phyloP scores from a whole-genome alignment of 1,284 basidiomycete genomes.

The Ceratorhiza oryzae-sativae region DNA sequence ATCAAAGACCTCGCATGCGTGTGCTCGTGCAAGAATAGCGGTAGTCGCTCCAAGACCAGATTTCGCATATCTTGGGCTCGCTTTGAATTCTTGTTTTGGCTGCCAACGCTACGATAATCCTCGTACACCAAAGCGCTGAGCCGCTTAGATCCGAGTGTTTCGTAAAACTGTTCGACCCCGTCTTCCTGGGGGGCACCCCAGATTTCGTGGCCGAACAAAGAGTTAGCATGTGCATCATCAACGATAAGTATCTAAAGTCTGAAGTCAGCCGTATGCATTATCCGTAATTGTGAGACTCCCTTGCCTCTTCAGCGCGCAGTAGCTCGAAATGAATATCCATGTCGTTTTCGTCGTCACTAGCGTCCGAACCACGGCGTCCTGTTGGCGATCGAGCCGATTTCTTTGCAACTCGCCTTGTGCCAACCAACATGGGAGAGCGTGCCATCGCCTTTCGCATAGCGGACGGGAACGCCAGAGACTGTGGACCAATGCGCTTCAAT shows the following conservation, averaged over 20 bases:
- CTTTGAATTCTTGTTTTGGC: conserved; percentile 60
- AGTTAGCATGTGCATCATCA: conserved; percentile 80
- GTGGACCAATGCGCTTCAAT: conserved; percentile 84
- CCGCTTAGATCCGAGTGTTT: conserved; percentile 68
- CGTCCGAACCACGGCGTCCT: conserved; percentile 47
- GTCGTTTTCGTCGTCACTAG: conserved; percentile 46
- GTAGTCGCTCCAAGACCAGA: conserved; percentile 85
- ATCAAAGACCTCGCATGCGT: conserved; percentile 73
- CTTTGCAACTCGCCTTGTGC: conserved; percentile 45
- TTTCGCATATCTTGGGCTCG: conserved; percentile 58
- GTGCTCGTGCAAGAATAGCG: conserved; percentile 91
- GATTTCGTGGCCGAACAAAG: conserved; percentile 77
- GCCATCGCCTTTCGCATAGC: conserved; percentile 71
- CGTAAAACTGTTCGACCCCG: conserved; percentile 75
- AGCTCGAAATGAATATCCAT: conserved; percentile 68
- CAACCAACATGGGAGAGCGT: conserved; percentile 74
- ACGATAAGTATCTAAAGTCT: conserved; percentile 68
- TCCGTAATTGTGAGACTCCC: not conserved
- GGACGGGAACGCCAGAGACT: conserved; percentile 66
- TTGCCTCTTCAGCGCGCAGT: conserved; percentile 55
- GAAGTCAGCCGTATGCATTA: conserved; percentile 15
- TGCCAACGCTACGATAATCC: conserved; percentile 66
- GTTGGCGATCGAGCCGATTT: conserved; percentile 62
- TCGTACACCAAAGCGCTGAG: conserved; percentile 79
- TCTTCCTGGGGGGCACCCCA: conserved; percentile 93